Evolutionary conservation across 345 rosid species (phyloP).

Genomic region (Boechera divaricarpa): DNA sequence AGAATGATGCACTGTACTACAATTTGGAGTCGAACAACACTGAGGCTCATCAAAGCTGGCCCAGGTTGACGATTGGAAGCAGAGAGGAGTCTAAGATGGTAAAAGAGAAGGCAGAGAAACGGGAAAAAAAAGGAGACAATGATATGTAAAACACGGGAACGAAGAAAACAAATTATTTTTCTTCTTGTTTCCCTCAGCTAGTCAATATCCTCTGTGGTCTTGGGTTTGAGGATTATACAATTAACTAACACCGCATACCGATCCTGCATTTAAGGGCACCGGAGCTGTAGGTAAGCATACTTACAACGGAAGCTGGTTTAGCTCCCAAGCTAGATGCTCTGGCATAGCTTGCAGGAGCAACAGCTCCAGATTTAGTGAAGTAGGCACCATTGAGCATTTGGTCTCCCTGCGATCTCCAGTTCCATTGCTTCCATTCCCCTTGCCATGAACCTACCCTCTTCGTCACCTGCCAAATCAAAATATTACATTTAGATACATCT

Average conservation of each 20-base stretch:
- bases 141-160: conserved; percentile 21
- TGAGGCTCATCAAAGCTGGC: conserved; percentile 42
- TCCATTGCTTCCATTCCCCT: conserved; percentile 57
- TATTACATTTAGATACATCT: background rate
- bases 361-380: conserved; percentile 61
- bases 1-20: conserved; percentile 39
- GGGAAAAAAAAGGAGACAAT: background rate
- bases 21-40: conserved; percentile 43
- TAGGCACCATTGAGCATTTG: conserved; percentile 60
- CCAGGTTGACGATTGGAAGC: conserved; percentile 43
- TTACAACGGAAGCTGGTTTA: conserved; percentile 58
- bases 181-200: conserved; percentile 32
- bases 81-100: conserved; percentile 23
- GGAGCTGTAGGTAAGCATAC: conserved; percentile 53
- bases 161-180: conserved; percentile 38
- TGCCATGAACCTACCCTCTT: conserved; percentile 49
- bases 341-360: conserved; percentile 56
- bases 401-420: conserved; percentile 75
- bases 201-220: conserved; percentile 16
- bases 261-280: conserved; percentile 61
- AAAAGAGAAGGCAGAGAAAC: conserved; percentile 10
- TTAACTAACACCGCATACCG: conserved; percentile 58
- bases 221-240: conserved; percentile 10
- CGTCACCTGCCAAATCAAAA: conserved; percentile 51
- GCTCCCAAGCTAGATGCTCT: conserved; percentile 70